A percentile compares a stretch with the other conserved stretches of the same genome.
These are phyloP conservation scores for Aspergillus ostianus DNA, from an alignment of 495 filamentous ascomycete species.

Conservation along the genomic window DNA sequence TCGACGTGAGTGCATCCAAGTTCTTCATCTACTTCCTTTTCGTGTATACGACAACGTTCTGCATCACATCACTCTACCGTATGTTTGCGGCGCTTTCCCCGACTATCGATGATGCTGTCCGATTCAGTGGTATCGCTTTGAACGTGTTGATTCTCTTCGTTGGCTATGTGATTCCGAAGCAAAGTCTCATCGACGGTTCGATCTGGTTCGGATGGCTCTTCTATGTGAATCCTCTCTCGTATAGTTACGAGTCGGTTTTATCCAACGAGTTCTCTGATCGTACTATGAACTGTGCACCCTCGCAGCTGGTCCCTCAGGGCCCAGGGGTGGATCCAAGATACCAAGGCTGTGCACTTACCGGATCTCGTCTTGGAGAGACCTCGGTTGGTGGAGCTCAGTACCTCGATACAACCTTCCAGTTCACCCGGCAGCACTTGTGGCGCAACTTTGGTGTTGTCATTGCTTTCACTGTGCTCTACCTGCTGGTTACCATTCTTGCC, in stretches of 20 bases:
- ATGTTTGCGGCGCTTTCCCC: constrained; percentile 75
- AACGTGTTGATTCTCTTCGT: constrained; percentile 73
- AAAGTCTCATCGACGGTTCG: constrained; percentile 55
- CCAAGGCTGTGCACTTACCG: constrained; percentile 63
- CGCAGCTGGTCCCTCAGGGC: constrained; percentile 56
- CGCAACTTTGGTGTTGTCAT: constrained; percentile 77
- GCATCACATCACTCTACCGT: constrained; percentile 67
- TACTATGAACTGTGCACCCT: constrained; percentile 58
- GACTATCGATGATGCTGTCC: constrained; percentile 69
- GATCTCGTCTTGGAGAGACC: constrained; percentile 44
- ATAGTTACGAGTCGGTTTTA: constrained; percentile 70
- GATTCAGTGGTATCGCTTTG: constrained; percentile 66
- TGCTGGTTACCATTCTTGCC: constrained; percentile 63
- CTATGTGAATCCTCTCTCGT: constrained; percentile 72
- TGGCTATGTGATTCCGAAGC: constrained; percentile 74
- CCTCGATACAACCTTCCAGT: constrained; percentile 53
- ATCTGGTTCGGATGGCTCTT: constrained; percentile 83
- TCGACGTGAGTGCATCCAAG: constrained; percentile 64
- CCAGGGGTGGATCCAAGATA: constrained; percentile 47
- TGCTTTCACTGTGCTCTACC: constrained; percentile 66
- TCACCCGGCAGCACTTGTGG: constrained; percentile 68
- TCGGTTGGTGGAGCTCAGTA: constrained; percentile 60
- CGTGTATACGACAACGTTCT: constrained; percentile 65
- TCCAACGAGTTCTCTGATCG: constrained; percentile 65
- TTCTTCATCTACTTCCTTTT: constrained; percentile 75